phyloP scores from a whole-genome alignment of 1,139 yeast species.

The Magnusiomyces suaveolens region DNA sequence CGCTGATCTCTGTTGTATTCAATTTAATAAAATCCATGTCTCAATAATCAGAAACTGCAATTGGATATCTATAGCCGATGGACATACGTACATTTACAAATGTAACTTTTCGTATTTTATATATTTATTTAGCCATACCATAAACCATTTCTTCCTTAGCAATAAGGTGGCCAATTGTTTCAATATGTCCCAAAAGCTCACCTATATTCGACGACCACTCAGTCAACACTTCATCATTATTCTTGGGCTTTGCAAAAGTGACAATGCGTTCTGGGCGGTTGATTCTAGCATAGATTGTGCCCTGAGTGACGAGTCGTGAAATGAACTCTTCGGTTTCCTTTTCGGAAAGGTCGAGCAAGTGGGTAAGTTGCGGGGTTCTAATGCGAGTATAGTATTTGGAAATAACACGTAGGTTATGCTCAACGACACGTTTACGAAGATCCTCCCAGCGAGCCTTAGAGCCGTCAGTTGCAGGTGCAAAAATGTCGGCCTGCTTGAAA shows the following conservation, averaged over 20 bases:
- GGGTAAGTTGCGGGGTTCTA: constrained; percentile 65
- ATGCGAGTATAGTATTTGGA: constrained; percentile 83
- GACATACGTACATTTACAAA: too few relatives aligned
- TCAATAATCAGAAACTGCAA: too few relatives aligned
- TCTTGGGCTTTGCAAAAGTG: constrained; percentile 66
- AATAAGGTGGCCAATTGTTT: constrained; percentile 90
- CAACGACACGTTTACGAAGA: constrained; percentile 80
- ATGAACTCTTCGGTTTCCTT: constrained; percentile 75
- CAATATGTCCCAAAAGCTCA: constrained; percentile 74
- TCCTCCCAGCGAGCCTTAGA: constrained; percentile 65
- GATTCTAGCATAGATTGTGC: constrained; percentile 85
- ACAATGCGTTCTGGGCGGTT: constrained; percentile 86
- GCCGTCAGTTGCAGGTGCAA: constrained; percentile 37
- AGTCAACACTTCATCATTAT: constrained; percentile 75
- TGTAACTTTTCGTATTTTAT: too few relatives aligned
- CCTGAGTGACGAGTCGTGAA: constrained; percentile 80
- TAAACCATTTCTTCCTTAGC: constrained; percentile 94
- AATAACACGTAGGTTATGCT: constrained; percentile 84
- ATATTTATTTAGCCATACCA: constrained; percentile 47
- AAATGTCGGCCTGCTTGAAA: constrained; percentile 39
- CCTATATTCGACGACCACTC: constrained; percentile 92
- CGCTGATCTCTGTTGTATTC: too few relatives aligned
- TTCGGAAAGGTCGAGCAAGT: constrained; percentile 66
- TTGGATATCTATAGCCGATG: too few relatives aligned
- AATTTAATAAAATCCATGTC: too few relatives aligned